phyloP scores from a whole-genome alignment of 352 stramenopile species.

The Phytophthora cactorum region DNA sequence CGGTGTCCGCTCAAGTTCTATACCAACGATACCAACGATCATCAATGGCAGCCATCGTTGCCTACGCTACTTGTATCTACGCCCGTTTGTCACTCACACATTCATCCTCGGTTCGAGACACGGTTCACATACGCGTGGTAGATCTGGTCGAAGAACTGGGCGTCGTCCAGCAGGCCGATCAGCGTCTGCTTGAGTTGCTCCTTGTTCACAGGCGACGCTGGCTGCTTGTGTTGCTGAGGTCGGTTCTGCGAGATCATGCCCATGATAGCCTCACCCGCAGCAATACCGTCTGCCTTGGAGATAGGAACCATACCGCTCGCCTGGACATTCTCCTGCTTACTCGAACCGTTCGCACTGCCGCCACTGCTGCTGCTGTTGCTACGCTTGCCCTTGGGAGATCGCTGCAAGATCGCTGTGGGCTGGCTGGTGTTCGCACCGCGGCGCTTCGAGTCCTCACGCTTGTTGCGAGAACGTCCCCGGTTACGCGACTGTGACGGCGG shows the following conservation, averaged over 20 bases:
- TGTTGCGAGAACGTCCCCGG: constrained; percentile 61
- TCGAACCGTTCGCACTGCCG: constrained; percentile 28
- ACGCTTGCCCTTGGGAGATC: constrained; percentile 45
- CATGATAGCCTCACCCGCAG: constrained; percentile 82
- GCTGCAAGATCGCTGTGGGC: constrained; percentile 74
- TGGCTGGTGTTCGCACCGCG: constrained; percentile 26
- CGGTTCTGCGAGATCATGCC: constrained; percentile 77
- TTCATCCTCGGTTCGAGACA: constrained; percentile 56
- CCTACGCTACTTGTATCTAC: constrained; percentile 39
- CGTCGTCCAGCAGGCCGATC: constrained; percentile 78
- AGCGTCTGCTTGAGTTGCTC: constrained; percentile 89
- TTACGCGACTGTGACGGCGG: constrained; percentile 39
- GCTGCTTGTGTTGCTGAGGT: constrained; percentile 39
- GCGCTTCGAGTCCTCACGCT: constrained; percentile 57
- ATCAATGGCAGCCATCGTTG: constrained; percentile 28
- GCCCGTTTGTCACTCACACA: constrained; percentile 14
- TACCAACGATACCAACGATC: constrained; percentile 40
- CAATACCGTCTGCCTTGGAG: constrained; percentile 81
- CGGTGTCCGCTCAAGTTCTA: constrained; percentile 38
- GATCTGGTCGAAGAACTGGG: constrained; percentile 89
- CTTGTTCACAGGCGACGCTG: constrained; percentile 65
- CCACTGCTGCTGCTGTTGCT: constrained; percentile 42
- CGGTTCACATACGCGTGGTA: constrained; percentile 86
- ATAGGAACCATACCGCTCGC: constrained; percentile 64
- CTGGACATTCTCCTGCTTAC: constrained; percentile 32